Percentiles rank a stretch among this genome's conserved stretches.
Conservation (phyloP, 345 rosid genomes). For the Excoecaria agallocha region DNA sequence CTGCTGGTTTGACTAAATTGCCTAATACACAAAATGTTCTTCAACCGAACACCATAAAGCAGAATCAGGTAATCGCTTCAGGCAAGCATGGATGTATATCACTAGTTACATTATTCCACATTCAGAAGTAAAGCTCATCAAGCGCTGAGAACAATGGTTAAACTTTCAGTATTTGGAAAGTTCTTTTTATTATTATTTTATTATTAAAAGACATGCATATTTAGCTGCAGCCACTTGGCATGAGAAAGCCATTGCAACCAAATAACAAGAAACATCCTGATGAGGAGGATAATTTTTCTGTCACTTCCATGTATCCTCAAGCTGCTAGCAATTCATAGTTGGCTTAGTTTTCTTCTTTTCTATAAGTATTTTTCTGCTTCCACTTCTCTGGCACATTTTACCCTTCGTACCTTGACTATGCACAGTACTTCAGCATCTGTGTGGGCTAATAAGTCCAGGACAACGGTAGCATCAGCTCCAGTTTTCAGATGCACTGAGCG, state of each 20-base stretch:
- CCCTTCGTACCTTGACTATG: conserved; percentile 50
- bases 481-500: conserved; percentile 72
- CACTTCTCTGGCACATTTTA: neutral
- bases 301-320: conserved; percentile 30
- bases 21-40: conserved; percentile 25
- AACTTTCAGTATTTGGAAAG: neutral
- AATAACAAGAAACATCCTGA: conserved; percentile 62
- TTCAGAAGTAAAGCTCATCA: neutral
- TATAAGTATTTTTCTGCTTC: neutral
- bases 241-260: conserved; percentile 58
- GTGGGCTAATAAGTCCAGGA: conserved; percentile 45
- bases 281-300: conserved; percentile 35
- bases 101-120: neutral
- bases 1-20: conserved; percentile 29
- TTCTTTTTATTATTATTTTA: neutral
- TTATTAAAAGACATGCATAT: neutral
- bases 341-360: neutral
- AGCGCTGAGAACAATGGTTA: neutral
- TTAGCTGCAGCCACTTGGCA: conserved; percentile 32
- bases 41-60: conserved; percentile 32
- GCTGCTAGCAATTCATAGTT: conserved; percentile 2
- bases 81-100: neutral
- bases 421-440: conserved; percentile 61
- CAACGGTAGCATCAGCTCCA: conserved; percentile 72
- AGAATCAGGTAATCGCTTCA: conserved; percentile 40